Base-by-base conservation (phyloP, 169 alveolate species). In the Plasmodium reichenowi region DNA sequence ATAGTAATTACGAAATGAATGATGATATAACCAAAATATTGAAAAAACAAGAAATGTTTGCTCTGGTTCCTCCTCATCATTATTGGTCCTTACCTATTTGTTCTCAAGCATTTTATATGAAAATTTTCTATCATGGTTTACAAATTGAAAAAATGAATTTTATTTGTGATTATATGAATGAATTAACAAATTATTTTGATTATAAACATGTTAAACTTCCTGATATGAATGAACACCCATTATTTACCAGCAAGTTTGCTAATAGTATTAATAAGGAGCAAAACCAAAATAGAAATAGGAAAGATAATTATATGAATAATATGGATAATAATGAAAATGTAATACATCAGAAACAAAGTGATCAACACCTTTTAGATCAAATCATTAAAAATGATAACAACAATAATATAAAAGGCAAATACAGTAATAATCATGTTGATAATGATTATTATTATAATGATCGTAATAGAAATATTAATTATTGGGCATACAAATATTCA, bases 1-100 rank as follows among this genome's bases (percentile, higher is more conserved):
- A 32, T 32, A 59, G 24, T 10, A 87, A 68, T 66, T 73, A 45
- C 5, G 87, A 89, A 85, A 88, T 75, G 20, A 74, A 85, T 48
- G 93, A 80, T 68, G 90, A 80, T 48, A 38, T 88, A 22, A 88
- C 94, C 6, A 86, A 91, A 76, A 86, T 91, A 17, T 86, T 91
- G 29, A 74, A 73, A 50, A 74, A 72, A 59, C 54, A 73, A 62
- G 71, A 71, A 70, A 60, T 91, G 26, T 86, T 64, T 73, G 94
- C 93, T 29, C 67, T 90, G 3, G 92, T 91, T 17, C 91, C 93
- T 12, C 90, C 94, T 2, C 94, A 91, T 50, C 93, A 91, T 54
- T 80, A 80, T 74, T 86, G 94, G 94, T 89, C 74, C 50, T 56
- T 80, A 29, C 90, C 90, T 29, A 80, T 80, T 6, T 68, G 85